phyloP scores from a whole-genome alignment of 1,284 basidiomycete genomes.

The Thecaphora thlaspeos region DNA sequence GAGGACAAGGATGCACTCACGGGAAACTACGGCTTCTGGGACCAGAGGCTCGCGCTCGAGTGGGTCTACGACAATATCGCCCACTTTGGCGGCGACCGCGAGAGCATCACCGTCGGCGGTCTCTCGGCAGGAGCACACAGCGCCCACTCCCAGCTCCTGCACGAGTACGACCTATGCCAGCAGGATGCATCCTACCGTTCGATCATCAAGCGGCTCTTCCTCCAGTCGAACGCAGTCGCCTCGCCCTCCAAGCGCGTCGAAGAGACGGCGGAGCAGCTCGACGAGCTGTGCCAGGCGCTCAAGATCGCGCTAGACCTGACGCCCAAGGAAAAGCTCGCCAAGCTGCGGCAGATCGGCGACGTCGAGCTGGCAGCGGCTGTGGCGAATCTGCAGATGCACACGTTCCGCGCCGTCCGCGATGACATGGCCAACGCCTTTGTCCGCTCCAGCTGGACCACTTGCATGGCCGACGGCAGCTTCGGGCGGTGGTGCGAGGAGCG shows the following conservation, averaged over 20 bases:
- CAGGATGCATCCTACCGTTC: constrained; percentile 12
- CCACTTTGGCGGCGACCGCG: constrained; percentile 49
- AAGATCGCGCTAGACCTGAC: constrained; percentile 2
- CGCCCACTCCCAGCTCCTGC: constrained; percentile 54
- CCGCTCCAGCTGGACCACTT: constrained; percentile 16
- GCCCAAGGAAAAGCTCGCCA: constrained; percentile 15
- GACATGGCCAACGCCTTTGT: constrained; percentile 16
- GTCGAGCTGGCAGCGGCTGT: constrained; percentile 9
- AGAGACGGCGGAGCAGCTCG: constrained; percentile 22
- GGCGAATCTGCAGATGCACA: constrained; percentile 27
- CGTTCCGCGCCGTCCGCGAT: constrained; percentile 33
- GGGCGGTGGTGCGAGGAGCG: constrained; percentile 24
- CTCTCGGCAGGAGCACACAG: constrained; percentile 54
- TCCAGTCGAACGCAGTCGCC: constrained; percentile 30
- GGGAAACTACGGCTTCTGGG: constrained; percentile 42
- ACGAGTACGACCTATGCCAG: constrained; percentile 38
- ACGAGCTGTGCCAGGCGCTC: constrained; percentile 17
- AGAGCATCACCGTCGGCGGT: constrained; percentile 53
- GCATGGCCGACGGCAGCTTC: constrained; percentile 28
- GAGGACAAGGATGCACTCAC: constrained; percentile 19
- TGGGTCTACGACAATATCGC: constrained; percentile 48
- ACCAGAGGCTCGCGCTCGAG: constrained; percentile 36
- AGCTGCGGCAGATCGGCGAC: constrained; percentile 16
- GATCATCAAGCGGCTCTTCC: constrained; percentile 26
- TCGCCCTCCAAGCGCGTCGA: constrained; percentile 27